Percentiles rank a stretch among this genome's conserved stretches.
These are phyloP conservation scores for Ophiostoma sp. DNA, from an alignment of 2,329 filamentous ascomycete species.

Conservation along the genomic window DNA sequence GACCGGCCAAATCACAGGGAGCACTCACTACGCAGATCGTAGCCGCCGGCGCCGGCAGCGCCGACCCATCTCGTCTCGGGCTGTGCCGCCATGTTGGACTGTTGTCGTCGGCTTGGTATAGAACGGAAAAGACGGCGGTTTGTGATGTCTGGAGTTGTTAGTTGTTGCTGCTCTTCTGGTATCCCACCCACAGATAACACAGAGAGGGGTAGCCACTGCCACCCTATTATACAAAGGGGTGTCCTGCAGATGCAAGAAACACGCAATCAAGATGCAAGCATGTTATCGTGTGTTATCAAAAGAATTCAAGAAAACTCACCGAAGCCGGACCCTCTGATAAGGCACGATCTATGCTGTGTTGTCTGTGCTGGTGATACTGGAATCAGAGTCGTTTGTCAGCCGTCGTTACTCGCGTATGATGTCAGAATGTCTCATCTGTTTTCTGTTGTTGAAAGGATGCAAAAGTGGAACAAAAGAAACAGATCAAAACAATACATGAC, in stretches of 20 bases:
- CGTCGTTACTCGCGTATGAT: neutral
- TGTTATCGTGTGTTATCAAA: neutral
- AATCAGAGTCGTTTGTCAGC: neutral
- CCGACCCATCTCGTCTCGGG: slow-evolving; percentile 36
- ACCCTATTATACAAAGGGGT: neutral
- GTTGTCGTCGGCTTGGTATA: neutral
- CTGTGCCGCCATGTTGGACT: slow-evolving; percentile 4
- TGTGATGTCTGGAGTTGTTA: neutral
- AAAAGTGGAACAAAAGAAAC: neutral
- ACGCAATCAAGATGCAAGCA: neutral
- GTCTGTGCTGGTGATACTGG: neutral
- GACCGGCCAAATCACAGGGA: neutral
- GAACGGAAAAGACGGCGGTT: neutral
- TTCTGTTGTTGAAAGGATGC: neutral
- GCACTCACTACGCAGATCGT: slow-evolving; percentile 38
- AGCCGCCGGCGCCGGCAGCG: slow-evolving; percentile 37
- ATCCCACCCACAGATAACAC: neutral
- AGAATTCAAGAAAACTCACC: neutral
- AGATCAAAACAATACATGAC: neutral
- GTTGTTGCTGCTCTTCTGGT: neutral
- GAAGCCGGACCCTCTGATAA: slow-evolving; percentile 8
- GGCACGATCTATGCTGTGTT: neutral
- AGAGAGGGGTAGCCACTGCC: neutral
- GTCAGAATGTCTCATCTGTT: slow-evolving; percentile 1
- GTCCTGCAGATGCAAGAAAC: neutral